Evolutionary conservation across 371 early-diverging fungal species (phyloP), one percentile per base, ranked within the genome.

Genomic region (Syncephalastrum racemosum): DNA sequence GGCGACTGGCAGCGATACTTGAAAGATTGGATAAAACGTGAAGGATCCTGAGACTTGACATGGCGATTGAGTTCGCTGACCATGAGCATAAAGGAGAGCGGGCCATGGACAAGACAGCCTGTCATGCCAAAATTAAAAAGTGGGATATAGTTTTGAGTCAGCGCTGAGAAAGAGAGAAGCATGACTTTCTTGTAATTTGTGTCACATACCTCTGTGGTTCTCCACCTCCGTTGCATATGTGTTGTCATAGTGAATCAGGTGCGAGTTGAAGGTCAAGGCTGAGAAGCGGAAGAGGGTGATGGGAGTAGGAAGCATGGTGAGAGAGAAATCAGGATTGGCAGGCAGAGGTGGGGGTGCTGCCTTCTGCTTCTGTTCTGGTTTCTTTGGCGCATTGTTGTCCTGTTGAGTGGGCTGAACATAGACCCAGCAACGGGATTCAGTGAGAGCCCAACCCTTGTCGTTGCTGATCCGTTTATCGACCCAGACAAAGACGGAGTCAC

Each of bases 191-290:
- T 49, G 20, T 24, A 23, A 42, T 53, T 18, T 41, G 42, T 24
- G 14, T 53, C 18, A 46, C 53, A 19, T 71, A 79, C 83, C 83
- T 54, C 85, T 80, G 53, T 91, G 90, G 18, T 81, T 77, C 62
- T 94, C 94, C 8, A 81, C 69, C 15, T 77, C 64, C 22, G 75
- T 73, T n/a, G 89, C 82, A 56, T 92, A 91, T 3, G 58, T 57
- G 20, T 77, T 70, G 63, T 94, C 90, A 65, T 88, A 94, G 64
- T 94, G 94, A 49, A 94, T 91, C 31, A 80, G 78, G 63, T 92
- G 93, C 44, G 84, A 83, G 65, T 92, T 92, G 75, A 87, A 94
- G 3, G 90, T 89, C 60, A 92, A 56, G 18, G 94, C 92, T 22
- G 91, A 91, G 70, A 87, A 94, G 16, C 92, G 75, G 72, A 93